Base-by-base conservation (phyloP, 148 eudicot genomes). In the Camellia lanceoleosa region DNA sequence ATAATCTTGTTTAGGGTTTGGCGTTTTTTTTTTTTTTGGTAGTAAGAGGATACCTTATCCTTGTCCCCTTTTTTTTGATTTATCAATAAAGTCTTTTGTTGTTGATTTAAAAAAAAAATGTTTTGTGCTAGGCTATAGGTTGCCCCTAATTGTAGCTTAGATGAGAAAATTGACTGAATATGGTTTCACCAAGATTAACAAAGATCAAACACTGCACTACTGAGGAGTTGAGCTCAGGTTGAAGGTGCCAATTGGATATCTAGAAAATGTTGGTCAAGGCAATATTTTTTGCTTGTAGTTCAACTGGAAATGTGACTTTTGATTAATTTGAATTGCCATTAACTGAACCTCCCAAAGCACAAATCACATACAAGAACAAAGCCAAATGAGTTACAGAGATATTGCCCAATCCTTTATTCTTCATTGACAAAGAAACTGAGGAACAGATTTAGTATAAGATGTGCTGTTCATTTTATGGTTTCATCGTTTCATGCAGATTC, bases 261-360 rank as follows among this genome's bases (percentile, higher is more conserved):
- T 20, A 10, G 20, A 68, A 68, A 30, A 66, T 23, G 13, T 66
- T 66, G 42, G 42, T 8, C 44, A 66, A 42, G 18, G 42, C 18
- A 2, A 42, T 14, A 5, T 41, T 42, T 11, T 43, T 67, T 2
- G 2, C 47, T 41, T 41, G 14, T 67, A 67, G 47, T 43, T 42
- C 19, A 11, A 41, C 49, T 13, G 19, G 49, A 67, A 41, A 67
- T 13, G 47, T 5, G 7, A n/a, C 8, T 41, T 19, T 67, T 5
- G 49, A 67, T 67, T 41, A 15, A 12, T 67, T 41, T 41, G 41
- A 16, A 66, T 41, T 30, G 38, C 67, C 65, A 18, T n/a, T 19
- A 63, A 63, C 15, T 69, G 54, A 15, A 69, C 46, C 20, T 46
- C 73, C 73, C 47, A 69, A 69, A 69, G 54, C 73, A 69, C 54